Conservation (phyloP, 768 basidiomycete genomes). For the Cytidiella melzeri region DNA sequence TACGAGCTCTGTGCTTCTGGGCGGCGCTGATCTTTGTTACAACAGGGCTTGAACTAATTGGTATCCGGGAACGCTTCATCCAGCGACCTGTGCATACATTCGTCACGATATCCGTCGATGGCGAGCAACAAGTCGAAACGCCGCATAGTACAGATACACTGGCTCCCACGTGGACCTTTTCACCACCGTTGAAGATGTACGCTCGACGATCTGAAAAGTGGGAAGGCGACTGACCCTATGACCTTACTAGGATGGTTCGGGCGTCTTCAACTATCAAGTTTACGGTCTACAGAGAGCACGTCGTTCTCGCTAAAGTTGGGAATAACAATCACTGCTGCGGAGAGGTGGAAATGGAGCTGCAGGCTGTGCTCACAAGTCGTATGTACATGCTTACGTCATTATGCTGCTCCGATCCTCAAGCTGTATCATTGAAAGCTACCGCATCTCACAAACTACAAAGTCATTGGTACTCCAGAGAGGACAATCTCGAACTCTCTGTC, state of each 20-base stretch:
- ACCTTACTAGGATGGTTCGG: slow-evolving; percentile 1
- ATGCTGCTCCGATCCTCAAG: too few relatives aligned
- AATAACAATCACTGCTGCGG: slow-evolving; percentile 5
- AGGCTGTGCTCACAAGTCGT: slow-evolving; percentile 3
- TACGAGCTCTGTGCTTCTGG: background rate
- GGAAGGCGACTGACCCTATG: too few relatives aligned
- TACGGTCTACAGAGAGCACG: slow-evolving; percentile 5
- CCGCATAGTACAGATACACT: background rate
- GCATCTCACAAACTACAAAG: background rate
- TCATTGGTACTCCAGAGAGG: background rate
- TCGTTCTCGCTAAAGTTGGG: background rate
- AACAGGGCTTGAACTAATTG: background rate
- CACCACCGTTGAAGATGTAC: slow-evolving; percentile 1
- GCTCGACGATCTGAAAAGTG: too few relatives aligned
- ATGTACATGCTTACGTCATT: background rate
- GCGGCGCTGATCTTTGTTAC: background rate
- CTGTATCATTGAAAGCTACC: background rate
- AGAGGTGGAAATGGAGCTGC: slow-evolving; percentile 1
- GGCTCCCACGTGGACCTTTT: slow-evolving; percentile 6
- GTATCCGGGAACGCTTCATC: slow-evolving; percentile 2
- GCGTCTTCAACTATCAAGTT: slow-evolving; percentile 6
- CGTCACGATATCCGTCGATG: slow-evolving; percentile 10
- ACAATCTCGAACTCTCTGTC: background rate
- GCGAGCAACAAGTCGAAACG: slow-evolving; percentile 9
- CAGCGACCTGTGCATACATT: slow-evolving; percentile 2